Conservation (phyloP, 257 asterid species). For the Vinca minor region DNA sequence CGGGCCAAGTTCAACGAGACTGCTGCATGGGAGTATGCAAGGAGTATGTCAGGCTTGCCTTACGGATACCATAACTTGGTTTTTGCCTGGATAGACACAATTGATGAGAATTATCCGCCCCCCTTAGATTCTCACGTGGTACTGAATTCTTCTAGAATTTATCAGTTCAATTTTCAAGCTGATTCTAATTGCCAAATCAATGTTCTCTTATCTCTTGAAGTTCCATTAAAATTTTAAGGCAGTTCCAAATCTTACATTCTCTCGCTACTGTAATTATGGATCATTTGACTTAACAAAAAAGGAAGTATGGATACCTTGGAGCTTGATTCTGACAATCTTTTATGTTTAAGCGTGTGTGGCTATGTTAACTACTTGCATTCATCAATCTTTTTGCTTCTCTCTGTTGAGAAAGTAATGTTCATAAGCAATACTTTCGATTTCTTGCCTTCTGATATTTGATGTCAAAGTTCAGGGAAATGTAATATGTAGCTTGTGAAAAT, state of each 20-base stretch:
- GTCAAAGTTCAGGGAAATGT: too few species aligned
- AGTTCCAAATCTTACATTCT: background rate
- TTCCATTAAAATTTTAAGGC: background rate
- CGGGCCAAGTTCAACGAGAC: slow-evolving; percentile 70
- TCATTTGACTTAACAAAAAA: too few species aligned
- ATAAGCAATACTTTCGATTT: background rate
- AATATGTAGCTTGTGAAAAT: background rate
- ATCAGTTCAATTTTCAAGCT: background rate
- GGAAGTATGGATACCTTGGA: too few species aligned
- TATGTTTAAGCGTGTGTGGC: background rate
- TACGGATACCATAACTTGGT: slow-evolving; percentile 91
- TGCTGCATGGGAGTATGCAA: slow-evolving; percentile 93
- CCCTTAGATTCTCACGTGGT: slow-evolving; percentile 93
- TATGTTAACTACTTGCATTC: background rate
- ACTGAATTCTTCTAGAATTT: slow-evolving; percentile 13
- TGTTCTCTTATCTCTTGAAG: background rate
- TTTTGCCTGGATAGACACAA: slow-evolving; percentile 93
- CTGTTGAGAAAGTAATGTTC: background rate
- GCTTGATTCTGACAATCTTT: background rate
- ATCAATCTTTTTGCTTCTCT: background rate
- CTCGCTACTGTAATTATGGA: background rate
- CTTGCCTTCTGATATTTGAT: too few species aligned
- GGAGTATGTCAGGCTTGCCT: slow-evolving; percentile 66
- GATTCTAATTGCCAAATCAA: background rate
- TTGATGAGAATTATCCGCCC: slow-evolving; percentile 61